Evolutionary conservation across 2,329 filamentous ascomycete genomes (phyloP).

Genomic region (Neofusicoccum laricinum): DNA sequence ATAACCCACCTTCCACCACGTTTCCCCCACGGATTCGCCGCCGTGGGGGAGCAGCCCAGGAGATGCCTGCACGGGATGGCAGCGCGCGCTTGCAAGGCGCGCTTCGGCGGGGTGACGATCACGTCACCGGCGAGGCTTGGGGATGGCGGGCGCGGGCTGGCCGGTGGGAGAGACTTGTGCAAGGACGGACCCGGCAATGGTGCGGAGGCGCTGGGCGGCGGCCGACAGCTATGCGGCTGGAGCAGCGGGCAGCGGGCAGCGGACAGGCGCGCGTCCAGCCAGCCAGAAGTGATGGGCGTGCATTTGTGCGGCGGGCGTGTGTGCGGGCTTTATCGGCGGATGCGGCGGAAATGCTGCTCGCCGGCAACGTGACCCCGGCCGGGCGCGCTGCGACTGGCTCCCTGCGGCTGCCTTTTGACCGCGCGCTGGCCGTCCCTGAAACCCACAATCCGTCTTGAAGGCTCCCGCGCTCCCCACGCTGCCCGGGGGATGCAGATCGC

Average conservation of each 20-base stretch:
- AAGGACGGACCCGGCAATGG: background rate
- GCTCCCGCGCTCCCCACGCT: constrained; percentile 3
- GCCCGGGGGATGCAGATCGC: constrained; percentile 2
- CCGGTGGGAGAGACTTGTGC: background rate
- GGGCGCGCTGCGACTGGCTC: background rate
- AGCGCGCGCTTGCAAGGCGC: background rate
- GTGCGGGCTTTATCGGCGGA: background rate
- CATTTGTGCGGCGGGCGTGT: background rate
- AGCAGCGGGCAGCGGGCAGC: too few species aligned
- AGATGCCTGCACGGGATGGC: background rate
- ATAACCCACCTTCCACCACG: background rate
- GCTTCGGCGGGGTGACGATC: background rate
- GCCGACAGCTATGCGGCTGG: background rate
- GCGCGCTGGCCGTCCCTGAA: constrained; percentile 1
- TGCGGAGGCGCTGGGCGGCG: background rate
- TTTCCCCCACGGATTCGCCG: background rate
- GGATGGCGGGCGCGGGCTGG: too few species aligned
- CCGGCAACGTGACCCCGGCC: background rate
- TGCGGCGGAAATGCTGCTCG: constrained; percentile 13
- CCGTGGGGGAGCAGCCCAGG: background rate
- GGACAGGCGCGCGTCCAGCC: too few species aligned
- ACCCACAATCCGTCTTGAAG: background rate
- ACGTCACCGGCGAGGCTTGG: background rate
- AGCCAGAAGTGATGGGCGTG: background rate
- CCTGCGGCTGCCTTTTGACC: background rate